Evolutionary conservation across 306 rosid genomes (phyloP), one percentile per base, ranked within the genome.

Genomic region (Myrica gale): DNA sequence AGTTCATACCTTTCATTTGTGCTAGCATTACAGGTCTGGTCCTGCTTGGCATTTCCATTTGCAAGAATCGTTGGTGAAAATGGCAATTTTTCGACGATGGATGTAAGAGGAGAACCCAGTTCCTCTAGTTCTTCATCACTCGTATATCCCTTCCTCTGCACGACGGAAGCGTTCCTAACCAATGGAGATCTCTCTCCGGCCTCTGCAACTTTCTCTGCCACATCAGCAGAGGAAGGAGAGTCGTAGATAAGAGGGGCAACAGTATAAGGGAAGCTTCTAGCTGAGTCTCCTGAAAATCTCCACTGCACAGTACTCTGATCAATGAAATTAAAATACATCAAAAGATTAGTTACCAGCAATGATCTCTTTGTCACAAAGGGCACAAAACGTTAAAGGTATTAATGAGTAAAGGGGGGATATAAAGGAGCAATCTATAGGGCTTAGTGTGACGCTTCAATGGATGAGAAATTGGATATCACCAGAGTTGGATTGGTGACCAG

Each of bases 51-150:
- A 32, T 88, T 79, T 75, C 85, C 90, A 68, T 75, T 78, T 37
- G 76, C 73, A n/a, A 62, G 48, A 16, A 78, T 42, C 10, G 78
- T 61, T 26, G 86, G 89, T 71, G 90, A 84, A 54, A 78, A 75
- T 9, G 90, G 89, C 16, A 84, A 20, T 79, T 90, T 92, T 80
- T 90, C 89, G 39, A 92, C 79, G 73, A 95, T 85, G 67, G 89
- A 79, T 4, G 87, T 69, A 46, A 95, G 83, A 71, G 99, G 99
- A 72, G 85, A 92, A 57, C 88, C 90, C 71, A 95, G 88, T 83
- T 92, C 96, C 82, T 92, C 97, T n/a, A 95, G 81, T 61, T 95
- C 99, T 67, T 92, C 98, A 20, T 95, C 99, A 68, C 99, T 95
- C 4, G 97, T 95, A 69, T 95, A 90, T 45, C 98, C 98, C 85